Conservation (phyloP, 2,329 filamentous ascomycete species). For the Dryadomyces quercivorus region DNA sequence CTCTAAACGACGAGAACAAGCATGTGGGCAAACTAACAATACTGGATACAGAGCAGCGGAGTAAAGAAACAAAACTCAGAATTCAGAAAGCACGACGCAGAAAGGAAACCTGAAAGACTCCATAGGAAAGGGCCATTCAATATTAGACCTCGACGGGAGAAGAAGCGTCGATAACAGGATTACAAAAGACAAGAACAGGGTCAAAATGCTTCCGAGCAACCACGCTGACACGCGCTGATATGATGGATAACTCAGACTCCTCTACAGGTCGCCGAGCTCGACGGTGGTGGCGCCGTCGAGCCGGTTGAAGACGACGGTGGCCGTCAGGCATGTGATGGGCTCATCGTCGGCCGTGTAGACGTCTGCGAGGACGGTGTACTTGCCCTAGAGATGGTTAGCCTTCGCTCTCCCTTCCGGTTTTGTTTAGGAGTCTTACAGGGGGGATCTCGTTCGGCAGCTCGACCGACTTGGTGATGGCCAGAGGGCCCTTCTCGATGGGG, state of each 20-base stretch:
- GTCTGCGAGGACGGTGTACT: constrained; percentile 79
- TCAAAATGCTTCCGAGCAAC: background rate
- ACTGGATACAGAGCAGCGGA: background rate
- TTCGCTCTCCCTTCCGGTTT: background rate
- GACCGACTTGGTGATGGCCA: constrained; percentile 67
- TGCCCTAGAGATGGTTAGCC: constrained; percentile 47
- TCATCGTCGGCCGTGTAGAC: constrained; percentile 62
- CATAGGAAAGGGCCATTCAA: background rate
- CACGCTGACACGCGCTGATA: background rate
- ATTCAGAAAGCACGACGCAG: background rate
- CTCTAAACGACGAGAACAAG: background rate
- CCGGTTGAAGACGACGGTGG: constrained; percentile 51
- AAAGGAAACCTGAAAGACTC: background rate
- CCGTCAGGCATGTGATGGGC: constrained; percentile 78
- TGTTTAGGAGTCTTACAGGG: constrained; percentile 61
- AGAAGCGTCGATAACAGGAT: background rate
- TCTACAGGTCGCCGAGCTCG: constrained; percentile 5
- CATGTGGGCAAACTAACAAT: background rate
- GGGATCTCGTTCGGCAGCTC: constrained; percentile 79
- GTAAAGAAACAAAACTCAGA: background rate
- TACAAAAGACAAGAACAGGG: background rate
- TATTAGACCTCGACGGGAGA: background rate
- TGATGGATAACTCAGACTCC: too few relatives aligned
- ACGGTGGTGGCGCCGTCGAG: constrained; percentile 11
- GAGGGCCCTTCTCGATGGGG: constrained; percentile 68